Conservation (phyloP, 176 grass and related monocot genomes). For the Juncus inflexus region DNA sequence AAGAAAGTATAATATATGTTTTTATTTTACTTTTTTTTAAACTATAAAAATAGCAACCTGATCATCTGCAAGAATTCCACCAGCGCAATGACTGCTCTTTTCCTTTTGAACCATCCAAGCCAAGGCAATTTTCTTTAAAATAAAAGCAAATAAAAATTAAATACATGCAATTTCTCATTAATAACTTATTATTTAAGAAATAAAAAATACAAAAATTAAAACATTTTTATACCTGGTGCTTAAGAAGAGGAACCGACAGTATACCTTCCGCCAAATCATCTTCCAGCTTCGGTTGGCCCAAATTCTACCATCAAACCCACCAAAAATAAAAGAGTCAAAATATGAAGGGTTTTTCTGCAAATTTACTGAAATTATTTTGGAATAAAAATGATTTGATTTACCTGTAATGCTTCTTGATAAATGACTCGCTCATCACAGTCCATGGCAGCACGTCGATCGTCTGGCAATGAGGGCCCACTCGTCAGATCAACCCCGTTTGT, state of each 20-base stretch:
- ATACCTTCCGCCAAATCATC: constrained; percentile 84
- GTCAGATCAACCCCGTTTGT: constrained; percentile 44
- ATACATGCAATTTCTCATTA: not conserved
- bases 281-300: constrained; percentile 64
- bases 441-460: constrained; percentile 26
- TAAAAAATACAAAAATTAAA: not conserved
- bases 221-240: constrained; percentile 64
- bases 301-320: constrained; percentile 42
- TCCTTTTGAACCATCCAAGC: constrained; percentile 99
- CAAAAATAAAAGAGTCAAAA: constrained; percentile 25
- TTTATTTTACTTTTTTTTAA: not conserved
- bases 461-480: constrained; percentile 48
- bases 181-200: too few relatives aligned
- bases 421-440: constrained; percentile 74
- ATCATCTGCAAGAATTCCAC: constrained; percentile 99
- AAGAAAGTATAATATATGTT: not conserved
- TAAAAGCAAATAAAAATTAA: constrained; percentile 19
- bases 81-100: constrained; percentile 83
- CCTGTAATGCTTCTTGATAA: constrained; percentile 95
- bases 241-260: constrained; percentile 78
- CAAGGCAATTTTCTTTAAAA: constrained; percentile 90
- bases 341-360: constrained; percentile 26
- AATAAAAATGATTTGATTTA: constrained; percentile 30
- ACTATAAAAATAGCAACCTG: constrained; percentile 48
- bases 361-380: constrained; percentile 25